phyloP scores from a whole-genome alignment of 2,329 filamentous ascomycete genomes.

The Lachnellula cervina region DNA sequence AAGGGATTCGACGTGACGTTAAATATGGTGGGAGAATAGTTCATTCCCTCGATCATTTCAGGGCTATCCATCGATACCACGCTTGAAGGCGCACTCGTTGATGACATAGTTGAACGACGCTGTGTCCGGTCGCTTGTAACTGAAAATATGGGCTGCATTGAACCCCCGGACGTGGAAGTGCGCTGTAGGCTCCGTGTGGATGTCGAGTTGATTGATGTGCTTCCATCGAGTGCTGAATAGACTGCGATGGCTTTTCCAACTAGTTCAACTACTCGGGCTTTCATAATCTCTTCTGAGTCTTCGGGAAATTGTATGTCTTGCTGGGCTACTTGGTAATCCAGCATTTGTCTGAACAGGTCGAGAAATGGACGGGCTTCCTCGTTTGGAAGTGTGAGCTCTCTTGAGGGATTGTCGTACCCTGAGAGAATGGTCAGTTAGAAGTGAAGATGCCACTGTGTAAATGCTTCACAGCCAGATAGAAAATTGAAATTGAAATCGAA shows the following conservation, averaged over 20 bases:
- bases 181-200: neutral
- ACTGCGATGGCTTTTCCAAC: neutral
- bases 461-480: neutral
- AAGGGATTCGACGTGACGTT: neutral
- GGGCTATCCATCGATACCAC: neutral
- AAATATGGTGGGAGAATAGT: neutral
- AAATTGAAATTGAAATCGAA: neutral
- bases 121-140: neutral
- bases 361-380: neutral
- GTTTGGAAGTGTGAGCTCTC: neutral
- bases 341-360: neutral
- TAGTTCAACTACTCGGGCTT: neutral
- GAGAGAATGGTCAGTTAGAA: neutral
- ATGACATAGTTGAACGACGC: neutral
- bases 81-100: neutral
- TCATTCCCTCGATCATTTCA: neutral
- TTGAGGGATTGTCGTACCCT: neutral
- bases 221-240: neutral
- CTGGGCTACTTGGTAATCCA: neutral
- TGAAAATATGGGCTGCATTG: neutral
- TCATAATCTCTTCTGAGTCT: neutral
- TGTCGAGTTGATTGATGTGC: neutral
- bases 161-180: neutral
- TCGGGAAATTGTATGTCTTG: neutral
- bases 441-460: too few species aligned